Evolutionary conservation across 768 basidiomycete genomes (phyloP), one percentile per base, ranked within the genome.

Genomic region (Pleurotus citrinopileatus): DNA sequence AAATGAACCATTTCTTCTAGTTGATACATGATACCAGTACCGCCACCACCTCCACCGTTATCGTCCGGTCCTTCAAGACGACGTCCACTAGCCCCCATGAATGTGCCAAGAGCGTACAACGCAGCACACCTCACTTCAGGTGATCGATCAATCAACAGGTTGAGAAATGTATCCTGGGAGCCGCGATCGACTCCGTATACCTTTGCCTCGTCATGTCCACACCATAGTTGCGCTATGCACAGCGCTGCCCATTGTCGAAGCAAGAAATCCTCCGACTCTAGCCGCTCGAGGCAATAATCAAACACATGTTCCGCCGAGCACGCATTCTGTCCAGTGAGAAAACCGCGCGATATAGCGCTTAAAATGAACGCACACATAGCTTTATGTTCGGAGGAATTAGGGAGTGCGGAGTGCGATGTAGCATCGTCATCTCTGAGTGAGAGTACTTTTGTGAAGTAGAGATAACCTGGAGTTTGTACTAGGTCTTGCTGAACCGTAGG

Each of bases 361-460:
- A 98, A 84, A 61, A 98, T 94, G 73, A 98, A 98, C 1, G 94
- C 91, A 66, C 96, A 98, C 97, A 99, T 98, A 1, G 97, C 96
- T 60, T 94, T 91, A 69, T 98, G 96, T 67, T 99, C 97, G 2
- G 90, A 89, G 45, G 86, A 84, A 68, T 99, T 98, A 0, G 95
- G 95, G 17, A 98, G 82, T 37, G 80, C 66, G 36, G 73, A 63
- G 28, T 74, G 68, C 15, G 34, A 36, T 9, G 43, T 25, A 20
- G 48, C n/a, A 28, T 76, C 75, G 52, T 90, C 89, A 34, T 90
- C 86, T 55, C 77, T 78, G 23, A 83, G 75, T 5, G 81, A 82
- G 5, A 95, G 77, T 26, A 94, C 84, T 25, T 83, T 80, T 20
- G 90, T 85, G 59, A 95, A 95, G 65, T 94, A 95, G 56, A 83